Evolutionary conservation across 179 eudicot genomes (phyloP).

Genomic region (Silene noctiflora): DNA sequence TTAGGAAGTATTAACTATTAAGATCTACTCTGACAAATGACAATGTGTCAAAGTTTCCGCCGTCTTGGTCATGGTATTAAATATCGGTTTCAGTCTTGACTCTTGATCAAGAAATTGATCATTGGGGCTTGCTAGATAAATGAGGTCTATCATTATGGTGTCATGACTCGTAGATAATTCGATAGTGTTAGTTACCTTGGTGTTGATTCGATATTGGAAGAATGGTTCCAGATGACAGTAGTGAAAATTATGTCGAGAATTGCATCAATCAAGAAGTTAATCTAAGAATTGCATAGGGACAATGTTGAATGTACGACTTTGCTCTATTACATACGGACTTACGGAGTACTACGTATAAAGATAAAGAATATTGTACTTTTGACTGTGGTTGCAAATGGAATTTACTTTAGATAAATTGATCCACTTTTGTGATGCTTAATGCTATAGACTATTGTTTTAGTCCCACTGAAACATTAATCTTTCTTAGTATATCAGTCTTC

Average conservation of each 20-base stretch:
- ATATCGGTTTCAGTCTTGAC: neutral
- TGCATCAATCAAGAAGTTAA: too few species aligned
- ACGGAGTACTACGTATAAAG: too few species aligned
- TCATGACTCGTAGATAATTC: neutral
- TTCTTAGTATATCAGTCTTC: neutral
- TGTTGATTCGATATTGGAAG: neutral
- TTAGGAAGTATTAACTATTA: constrained; percentile 7
- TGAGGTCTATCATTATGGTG: too few species aligned
- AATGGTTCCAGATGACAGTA: too few species aligned
- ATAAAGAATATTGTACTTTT: too few species aligned
- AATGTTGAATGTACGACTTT: neutral
- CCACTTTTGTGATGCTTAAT: constrained; percentile 7
- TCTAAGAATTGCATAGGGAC: too few species aligned
- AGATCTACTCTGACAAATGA: constrained; percentile 1
- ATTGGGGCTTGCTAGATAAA: neutral
- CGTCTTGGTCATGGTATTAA: neutral
- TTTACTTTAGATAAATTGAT: constrained; percentile 21
- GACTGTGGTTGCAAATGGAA: neutral
- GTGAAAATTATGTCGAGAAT: too few species aligned
- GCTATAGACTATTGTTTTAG: neutral
- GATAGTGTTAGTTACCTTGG: neutral
- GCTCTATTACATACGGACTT: constrained; percentile 7
- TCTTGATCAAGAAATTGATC: neutral
- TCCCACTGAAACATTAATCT: neutral
- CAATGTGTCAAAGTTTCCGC: too few species aligned